phyloP scores from a whole-genome alignment of 306 rosid species.

The Potentilla sterilis region DNA sequence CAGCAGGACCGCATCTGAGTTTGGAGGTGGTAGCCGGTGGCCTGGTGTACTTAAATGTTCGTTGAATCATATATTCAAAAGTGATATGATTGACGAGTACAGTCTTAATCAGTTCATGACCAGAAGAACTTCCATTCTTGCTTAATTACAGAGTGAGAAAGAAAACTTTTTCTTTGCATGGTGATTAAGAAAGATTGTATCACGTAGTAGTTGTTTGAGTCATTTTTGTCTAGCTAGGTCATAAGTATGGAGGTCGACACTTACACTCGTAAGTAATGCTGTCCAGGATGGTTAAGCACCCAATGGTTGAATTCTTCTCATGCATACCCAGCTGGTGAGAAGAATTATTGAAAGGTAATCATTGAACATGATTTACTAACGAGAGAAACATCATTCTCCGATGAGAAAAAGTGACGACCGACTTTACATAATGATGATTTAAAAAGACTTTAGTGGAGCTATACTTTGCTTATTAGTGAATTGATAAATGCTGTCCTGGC shows the following conservation, averaged over 20 bases:
- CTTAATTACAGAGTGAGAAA: background rate
- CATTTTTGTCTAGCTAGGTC: background rate
- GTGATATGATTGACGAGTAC: background rate
- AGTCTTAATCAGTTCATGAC: background rate
- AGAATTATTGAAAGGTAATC: too few species aligned
- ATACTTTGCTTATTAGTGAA: too few species aligned
- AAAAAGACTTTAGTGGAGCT: background rate
- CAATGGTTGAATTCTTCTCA: background rate
- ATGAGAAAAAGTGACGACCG: too few species aligned
- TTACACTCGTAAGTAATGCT: too few species aligned
- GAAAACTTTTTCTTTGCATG: background rate
- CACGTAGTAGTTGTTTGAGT: background rate
- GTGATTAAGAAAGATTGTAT: background rate
- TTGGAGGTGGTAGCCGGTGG: background rate
- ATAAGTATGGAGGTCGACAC: background rate
- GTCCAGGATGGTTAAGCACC: background rate
- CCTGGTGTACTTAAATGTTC: too few species aligned
- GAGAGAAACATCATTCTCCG: background rate
- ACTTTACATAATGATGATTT: too few species aligned
- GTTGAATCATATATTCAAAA: background rate
- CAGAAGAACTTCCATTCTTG: background rate
- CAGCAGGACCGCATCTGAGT: background rate
- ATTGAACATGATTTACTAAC: background rate
- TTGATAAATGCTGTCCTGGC: background rate
- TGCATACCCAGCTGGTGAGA: too few species aligned